phyloP scores from a whole-genome alignment of 2,329 filamentous ascomycete species.

The Periconia macrospinosa region DNA sequence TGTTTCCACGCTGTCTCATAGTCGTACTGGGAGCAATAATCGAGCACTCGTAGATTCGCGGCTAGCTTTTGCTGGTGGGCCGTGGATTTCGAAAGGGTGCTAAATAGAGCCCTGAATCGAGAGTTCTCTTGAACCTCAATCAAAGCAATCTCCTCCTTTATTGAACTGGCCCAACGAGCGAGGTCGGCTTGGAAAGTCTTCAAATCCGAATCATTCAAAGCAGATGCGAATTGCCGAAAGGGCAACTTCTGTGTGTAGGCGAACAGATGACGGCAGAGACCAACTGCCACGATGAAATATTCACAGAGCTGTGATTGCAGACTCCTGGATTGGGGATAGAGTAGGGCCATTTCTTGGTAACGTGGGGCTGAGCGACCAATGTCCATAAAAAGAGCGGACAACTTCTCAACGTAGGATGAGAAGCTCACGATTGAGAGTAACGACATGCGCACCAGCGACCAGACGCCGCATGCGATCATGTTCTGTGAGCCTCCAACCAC shows the following conservation, averaged over 20 bases:
- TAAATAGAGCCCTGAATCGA: constrained; percentile 21
- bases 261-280: constrained; percentile 43
- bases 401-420: constrained; percentile 42
- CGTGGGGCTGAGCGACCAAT: constrained; percentile 46
- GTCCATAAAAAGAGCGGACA: constrained; percentile 47
- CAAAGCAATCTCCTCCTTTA: constrained; percentile 40
- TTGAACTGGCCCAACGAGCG: constrained; percentile 36
- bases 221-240: constrained; percentile 33
- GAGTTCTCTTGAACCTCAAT: constrained; percentile 32
- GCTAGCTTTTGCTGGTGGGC: constrained; percentile 17
- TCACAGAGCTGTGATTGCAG: constrained; percentile 44
- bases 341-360: constrained; percentile 42
- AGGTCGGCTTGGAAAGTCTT: constrained; percentile 40
- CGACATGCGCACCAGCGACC: constrained; percentile 46
- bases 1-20: constrained; percentile 48
- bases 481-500: constrained; percentile 49
- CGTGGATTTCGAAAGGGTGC: constrained; percentile 10
- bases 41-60: constrained; percentile 34
- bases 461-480: constrained; percentile 48
- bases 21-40: constrained; percentile 48
- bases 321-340: constrained; percentile 44
- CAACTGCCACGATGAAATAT: constrained; percentile 48
- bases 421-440: constrained; percentile 38
- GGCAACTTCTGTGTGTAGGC: constrained; percentile 37
- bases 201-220: constrained; percentile 37